phyloP scores from a whole-genome alignment of 2,329 filamentous ascomycete species.

The Aspergillus thermomutatus region DNA sequence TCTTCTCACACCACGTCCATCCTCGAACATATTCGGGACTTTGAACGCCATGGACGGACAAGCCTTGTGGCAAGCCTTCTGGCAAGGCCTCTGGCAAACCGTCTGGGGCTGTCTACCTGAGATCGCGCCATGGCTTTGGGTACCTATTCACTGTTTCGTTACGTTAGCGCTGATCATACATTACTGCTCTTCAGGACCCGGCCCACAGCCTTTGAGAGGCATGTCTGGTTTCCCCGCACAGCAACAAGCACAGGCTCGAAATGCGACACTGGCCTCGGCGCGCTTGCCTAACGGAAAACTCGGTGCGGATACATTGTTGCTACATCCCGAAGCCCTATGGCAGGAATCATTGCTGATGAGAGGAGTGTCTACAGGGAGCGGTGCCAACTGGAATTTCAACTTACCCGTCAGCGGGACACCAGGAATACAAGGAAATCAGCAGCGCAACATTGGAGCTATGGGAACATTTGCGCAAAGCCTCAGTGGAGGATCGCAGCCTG shows the following conservation, averaged over 20 bases:
- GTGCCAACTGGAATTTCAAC: slow-evolving; percentile 57
- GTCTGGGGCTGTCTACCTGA: slow-evolving; percentile 1
- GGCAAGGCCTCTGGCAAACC: no score
- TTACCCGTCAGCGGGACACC: slow-evolving; percentile 52
- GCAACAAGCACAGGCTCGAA: slow-evolving; percentile 47
- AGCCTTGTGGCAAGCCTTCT: slow-evolving; percentile 5
- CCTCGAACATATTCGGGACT: slow-evolving; percentile 1
- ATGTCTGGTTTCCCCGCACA: slow-evolving; percentile 54
- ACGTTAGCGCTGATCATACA: slow-evolving; percentile 10
- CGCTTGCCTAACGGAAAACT: slow-evolving; percentile 55
- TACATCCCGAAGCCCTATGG: neutral
- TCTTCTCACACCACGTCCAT: slow-evolving; percentile 2
- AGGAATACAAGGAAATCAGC: slow-evolving; percentile 49
- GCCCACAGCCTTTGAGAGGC: slow-evolving; percentile 50
- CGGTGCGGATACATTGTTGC: slow-evolving; percentile 36
- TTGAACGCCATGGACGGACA: neutral
- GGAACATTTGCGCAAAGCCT: slow-evolving; percentile 57
- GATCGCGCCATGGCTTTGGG: slow-evolving; percentile 1
- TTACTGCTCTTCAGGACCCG: slow-evolving; percentile 38
- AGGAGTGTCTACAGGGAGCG: slow-evolving; percentile 42
- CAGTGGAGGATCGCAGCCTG: slow-evolving; percentile 48
- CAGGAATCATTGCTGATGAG: slow-evolving; percentile 21
- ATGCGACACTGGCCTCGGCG: slow-evolving; percentile 46
- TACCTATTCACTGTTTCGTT: neutral
- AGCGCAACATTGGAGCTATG: slow-evolving; percentile 50